Evolutionary conservation across 179 eudicot genomes (phyloP), one percentile per base, ranked within the genome.

Genomic region (Monotropa hypopitys): DNA sequence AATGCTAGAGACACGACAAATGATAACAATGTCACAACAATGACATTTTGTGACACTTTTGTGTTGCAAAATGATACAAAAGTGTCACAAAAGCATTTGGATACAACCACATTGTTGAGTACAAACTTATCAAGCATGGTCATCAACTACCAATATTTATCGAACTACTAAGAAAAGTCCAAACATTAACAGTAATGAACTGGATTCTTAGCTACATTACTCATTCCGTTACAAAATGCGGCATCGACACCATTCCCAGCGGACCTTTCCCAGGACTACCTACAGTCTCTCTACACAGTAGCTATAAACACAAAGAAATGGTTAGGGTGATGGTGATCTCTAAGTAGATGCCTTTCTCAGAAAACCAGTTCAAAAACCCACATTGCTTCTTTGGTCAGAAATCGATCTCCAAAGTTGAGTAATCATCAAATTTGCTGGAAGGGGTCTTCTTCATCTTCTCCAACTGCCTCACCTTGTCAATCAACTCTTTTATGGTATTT

Each of bases 401-500:
- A 23, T 23, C n/a, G 16, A 12, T 26, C 30, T 30, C 42, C 21
- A 2, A 51, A 30, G 76, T 72, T 51, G 51, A 8, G 7, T 33
- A 16, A 20, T 51, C 23, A 3, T 9, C 72, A 69, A 69, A 1
- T 11, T 23, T 20, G 3, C 18, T 18, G 23, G 40, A 45, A 51
- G 26, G 20, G 28, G 13, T 32, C 11, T 15, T 49, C 76, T 76
- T 80, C 66, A 50, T 77, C 69, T 78, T 84, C 73, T 88, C 90
- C 18, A 90, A 83, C 72, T 26, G 42, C 83, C 75, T 82, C 80
- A 89, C 78, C 83, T 85, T 86, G 46, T 86, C 85, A 32, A 84
- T 86, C 86, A 94, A 80, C 73, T 89, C 87, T 78, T 88, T 86
- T 28, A 92, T 92, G 72, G 89, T 81, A 43, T 62, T 81, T 20